Evolutionary conservation across 2,329 filamentous ascomycete genomes (phyloP).

Genomic region (Alternaria rosae): DNA sequence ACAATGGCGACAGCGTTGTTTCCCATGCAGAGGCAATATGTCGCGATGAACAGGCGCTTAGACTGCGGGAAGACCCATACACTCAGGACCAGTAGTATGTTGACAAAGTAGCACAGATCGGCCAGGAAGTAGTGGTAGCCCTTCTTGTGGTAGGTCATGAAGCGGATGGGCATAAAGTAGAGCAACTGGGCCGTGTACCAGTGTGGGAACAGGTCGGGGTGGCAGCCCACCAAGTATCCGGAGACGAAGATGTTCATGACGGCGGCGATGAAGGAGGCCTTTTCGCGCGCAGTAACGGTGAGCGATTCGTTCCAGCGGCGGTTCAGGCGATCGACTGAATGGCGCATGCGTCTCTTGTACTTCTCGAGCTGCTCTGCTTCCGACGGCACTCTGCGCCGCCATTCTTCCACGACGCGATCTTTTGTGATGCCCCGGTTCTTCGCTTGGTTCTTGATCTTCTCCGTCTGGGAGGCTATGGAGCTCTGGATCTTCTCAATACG

Average conservation of each 20-base stretch:
- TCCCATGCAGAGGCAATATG: conserved; percentile 90
- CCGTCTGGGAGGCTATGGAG: conserved; percentile 80
- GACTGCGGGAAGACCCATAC: conserved; percentile 92
- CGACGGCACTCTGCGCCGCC: conserved; percentile 83
- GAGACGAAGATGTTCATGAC: conserved; percentile 98
- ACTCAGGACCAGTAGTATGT: conserved; percentile 79
- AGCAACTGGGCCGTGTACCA: conserved; percentile 90
- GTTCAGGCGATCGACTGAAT: conserved; percentile 85
- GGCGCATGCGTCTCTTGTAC: conserved; percentile 86
- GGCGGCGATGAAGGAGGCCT: conserved; percentile 93
- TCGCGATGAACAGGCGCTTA: conserved; percentile 88
- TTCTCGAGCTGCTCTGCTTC: conserved; percentile 92
- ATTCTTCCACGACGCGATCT: conserved; percentile 90
- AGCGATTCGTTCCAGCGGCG: conserved; percentile 89
- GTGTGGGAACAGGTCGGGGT: conserved; percentile 83
- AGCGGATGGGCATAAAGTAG: conserved; percentile 97
- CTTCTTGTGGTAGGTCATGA: conserved; percentile 86
- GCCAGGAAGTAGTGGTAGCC: conserved; percentile 93
- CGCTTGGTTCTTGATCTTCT: conserved; percentile 85
- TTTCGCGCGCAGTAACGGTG: conserved; percentile 87
- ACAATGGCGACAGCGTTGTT: conserved; percentile 98
- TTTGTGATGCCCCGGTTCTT: conserved; percentile 81
- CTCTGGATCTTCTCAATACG: conserved; percentile 90
- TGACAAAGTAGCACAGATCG: conserved; percentile 98
- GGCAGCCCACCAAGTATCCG: conserved; percentile 88